These are phyloP conservation scores for Coemansia sp. DNA, from an alignment of 192 early-diverging fungal species.

Conservation along the genomic window DNA sequence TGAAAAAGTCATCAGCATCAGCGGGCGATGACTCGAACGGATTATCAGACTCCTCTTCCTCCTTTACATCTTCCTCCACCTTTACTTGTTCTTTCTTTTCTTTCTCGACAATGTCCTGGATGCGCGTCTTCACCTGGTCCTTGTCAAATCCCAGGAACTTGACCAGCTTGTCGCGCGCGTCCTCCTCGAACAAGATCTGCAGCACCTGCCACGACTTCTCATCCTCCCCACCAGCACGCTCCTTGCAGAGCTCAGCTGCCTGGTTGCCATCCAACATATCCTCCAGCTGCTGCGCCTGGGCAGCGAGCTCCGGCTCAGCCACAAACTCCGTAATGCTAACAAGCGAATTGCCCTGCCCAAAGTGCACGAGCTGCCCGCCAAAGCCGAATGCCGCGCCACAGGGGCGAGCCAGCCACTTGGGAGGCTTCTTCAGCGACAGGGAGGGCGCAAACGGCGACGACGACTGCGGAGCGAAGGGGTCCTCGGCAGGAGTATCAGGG, in stretches of 20 bases:
- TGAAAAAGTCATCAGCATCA: constrained; percentile 56
- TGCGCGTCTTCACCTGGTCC: constrained; percentile 3
- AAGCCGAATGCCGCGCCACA: constrained; percentile 86
- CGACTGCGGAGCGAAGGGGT: constrained; percentile 72
- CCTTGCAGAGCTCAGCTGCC: constrained; percentile 52
- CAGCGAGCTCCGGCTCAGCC: constrained; percentile 70
- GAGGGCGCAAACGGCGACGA: constrained; percentile 45
- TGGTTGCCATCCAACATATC: constrained; percentile 58
- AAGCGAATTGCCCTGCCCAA: constrained; percentile 46
- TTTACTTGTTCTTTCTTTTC: not conserved
- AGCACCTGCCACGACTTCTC: constrained; percentile 76
- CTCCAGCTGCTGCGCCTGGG: constrained; percentile 74
- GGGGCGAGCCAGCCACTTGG: constrained; percentile 93
- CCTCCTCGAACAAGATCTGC: constrained; percentile 76
- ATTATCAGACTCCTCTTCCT: constrained; percentile 26
- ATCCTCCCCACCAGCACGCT: constrained; percentile 35
- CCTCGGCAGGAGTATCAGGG: constrained; percentile 46
- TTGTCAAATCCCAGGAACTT: constrained; percentile 88
- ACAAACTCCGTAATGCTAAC: constrained; percentile 70
- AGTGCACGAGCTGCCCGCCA: constrained; percentile 84
- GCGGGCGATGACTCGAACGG: constrained; percentile 27
- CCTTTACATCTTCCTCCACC: not conserved
- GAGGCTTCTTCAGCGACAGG: constrained; percentile 76
- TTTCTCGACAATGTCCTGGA: constrained; percentile 5
- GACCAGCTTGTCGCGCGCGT: constrained; percentile 77